Base-by-base conservation (phyloP, 306 rosid genomes). In the Lablab purpureus region DNA sequence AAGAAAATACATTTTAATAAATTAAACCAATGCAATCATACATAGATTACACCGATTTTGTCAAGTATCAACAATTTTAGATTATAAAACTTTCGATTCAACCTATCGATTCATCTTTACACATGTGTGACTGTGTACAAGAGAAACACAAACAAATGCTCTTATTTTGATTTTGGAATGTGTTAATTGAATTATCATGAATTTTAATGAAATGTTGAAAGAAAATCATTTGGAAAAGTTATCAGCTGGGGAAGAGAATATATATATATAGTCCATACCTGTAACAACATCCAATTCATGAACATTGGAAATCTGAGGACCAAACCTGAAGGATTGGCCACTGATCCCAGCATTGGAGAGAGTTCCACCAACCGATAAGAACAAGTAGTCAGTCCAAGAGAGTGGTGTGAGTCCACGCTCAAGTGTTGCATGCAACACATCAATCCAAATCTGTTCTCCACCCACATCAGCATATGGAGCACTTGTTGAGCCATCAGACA, bases 311-410 rank as follows among this genome's bases (percentile, higher is more conserved):
- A 90, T 87, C 15, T 95, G 99, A 79, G 99, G 99, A 30, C 99
- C 98, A 41, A 82, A 82, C 1, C 85, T 86, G 59, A 91, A 91
- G 14, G 93, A 54, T 55, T 92, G 99, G n/a, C 99, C 99, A 47
- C 99, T 88, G 3, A 95, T 88, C 10, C 99, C 98, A 13, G 99
- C 99, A 52, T 92, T 92, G 17, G 96, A 92, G 66, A 95, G 89
- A 3, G 98, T 95, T 19, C 99, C 99, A 10, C 96, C 99, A 23
- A 91, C 93, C 1, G 89, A 90, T 23, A 96, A 43, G 71, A 64
- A 80, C 84, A 96, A 84, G 43, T 93, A 96, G 36, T 96, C 98
- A 21, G 94, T 89, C 99, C 96, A 96, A 4, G 97, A 87, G 2
- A 84, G 84, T 0, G 97, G 98, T 0, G 97, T 55, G 1, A 90